Base-by-base conservation (phyloP, 352 stramenopile species). In the Detonula confervacea region DNA sequence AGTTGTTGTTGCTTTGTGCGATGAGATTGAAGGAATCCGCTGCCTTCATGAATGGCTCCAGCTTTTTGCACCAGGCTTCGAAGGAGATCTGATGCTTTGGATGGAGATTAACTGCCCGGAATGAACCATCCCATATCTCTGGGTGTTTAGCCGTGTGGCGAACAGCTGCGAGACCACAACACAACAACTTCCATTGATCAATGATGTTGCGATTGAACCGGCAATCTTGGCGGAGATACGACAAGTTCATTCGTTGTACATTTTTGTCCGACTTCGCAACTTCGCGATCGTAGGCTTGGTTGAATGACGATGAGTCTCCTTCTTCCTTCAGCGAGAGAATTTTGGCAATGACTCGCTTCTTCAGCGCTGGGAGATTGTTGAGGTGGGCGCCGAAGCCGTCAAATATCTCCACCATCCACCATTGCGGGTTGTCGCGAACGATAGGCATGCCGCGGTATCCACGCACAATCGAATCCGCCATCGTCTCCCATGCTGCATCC, bases 251-350 rank as follows among this genome's bases (percentile, higher is more conserved):
- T 14, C 57, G 4, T 33, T 59, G 39, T 5, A 49, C n/a, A 14
- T 2, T 20, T 37, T 75, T 75, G 66, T 75, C 39, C 9, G 29
- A 56, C 67, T 61, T 76, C 8, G 24, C 55, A 55, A 60, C 33
- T 14, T 47, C n/a, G 2, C 52, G 25, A 20, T 76, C 39, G 42
- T 76, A 57, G 9, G 49, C 52, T 62, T 72, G 63, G 29, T 72
- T 72, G 33, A 29, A 20, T 0, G 8, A 54, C 14, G 46, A 72
- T 5, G 25, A 72, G 37, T 72, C 63, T 1, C 42, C 63, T 25
- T 77, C 68, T 25, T 77, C 46, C n/a, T 77, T 77, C 16, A 77
- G 46, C 24, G 18, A 54, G 9, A 77, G 18, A 16, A 77, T 62
- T 29, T 77, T 77, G 5, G 22, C 7, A 8, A 56, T 12, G 2